These are phyloP conservation scores for Coccinonectria pachysandricola DNA, from an alignment of 2,329 filamentous ascomycete genomes.

Conservation along the genomic window DNA sequence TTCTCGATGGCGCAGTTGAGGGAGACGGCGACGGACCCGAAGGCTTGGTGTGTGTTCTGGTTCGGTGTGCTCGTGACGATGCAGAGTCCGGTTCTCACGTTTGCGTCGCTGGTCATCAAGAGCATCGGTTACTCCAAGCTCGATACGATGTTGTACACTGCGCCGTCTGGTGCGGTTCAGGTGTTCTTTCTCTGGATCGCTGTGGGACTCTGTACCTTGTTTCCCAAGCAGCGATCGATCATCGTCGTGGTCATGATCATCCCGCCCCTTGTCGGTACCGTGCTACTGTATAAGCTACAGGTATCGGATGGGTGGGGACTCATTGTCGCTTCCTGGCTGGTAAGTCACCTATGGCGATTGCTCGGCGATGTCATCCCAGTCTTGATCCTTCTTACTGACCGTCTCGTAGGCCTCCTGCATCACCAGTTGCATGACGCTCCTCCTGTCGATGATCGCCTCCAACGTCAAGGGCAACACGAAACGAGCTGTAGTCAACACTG, in stretches of 20 bases:
- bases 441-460: constrained; percentile 3
- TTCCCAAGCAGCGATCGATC: background rate
- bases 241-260: constrained; percentile 1
- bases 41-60: background rate
- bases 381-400: too few relatives aligned
- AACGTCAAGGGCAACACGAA: constrained; percentile 7
- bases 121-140: constrained; percentile 1
- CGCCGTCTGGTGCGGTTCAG: constrained; percentile 1
- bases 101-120: constrained; percentile 1
- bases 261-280: constrained; percentile 2
- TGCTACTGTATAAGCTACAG: constrained; percentile 1
- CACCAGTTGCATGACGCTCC: background rate
- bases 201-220: background rate
- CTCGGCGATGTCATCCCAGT: too few relatives aligned
- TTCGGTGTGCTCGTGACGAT: background rate
- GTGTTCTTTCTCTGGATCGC: constrained; percentile 1
- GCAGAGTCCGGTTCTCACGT: too few relatives aligned
- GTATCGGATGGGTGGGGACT: constrained; percentile 2
- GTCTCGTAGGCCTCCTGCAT: too few relatives aligned
- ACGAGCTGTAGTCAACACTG: constrained; percentile 2
- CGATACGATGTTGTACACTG: constrained; percentile 2
- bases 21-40: constrained; percentile 1
- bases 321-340: constrained; percentile 2
- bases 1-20: constrained; percentile 1
- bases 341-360: constrained; percentile 1